These are phyloP conservation scores for Ambrosia trifida DNA, from an alignment of 129 eudicot genomes.

Conservation along the genomic window DNA sequence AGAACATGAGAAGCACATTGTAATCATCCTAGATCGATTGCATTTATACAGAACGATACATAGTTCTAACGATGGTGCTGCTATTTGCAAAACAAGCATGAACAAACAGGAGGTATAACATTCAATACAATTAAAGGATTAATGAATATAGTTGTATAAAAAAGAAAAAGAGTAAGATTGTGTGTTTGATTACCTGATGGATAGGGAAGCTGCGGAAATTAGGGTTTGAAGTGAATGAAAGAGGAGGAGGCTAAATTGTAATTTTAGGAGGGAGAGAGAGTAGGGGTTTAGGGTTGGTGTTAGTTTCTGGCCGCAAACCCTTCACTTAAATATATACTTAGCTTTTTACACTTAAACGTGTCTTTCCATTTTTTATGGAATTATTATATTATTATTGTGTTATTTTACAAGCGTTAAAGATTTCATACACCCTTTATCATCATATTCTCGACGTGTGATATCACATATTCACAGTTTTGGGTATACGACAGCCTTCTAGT, in stretches of 20 bases:
- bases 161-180: not conserved
- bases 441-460: too few relatives aligned
- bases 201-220: slow-evolving; percentile 27
- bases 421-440: too few relatives aligned
- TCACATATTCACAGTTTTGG: too few relatives aligned
- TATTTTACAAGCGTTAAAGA: too few relatives aligned
- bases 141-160: not conserved
- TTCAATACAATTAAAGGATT: slow-evolving; percentile 15
- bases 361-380: not conserved
- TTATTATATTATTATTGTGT: not conserved
- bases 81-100: slow-evolving; percentile 7
- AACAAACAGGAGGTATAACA: not conserved
- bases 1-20: too few relatives aligned
- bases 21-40: not conserved
- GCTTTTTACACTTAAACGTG: too few relatives aligned
- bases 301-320: slow-evolving; percentile 25
- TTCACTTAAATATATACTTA: not conserved
- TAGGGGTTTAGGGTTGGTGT: slow-evolving; percentile 30
- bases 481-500: too few relatives aligned
- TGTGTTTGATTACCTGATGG: slow-evolving; percentile 27
- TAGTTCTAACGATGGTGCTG: not conserved
- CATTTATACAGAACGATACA: slow-evolving; percentile 1
- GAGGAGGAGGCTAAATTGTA: slow-evolving; percentile 17
- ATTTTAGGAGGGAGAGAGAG: slow-evolving; percentile 11
- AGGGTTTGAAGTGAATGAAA: slow-evolving; percentile 28